Percentiles rank a stretch among this genome's conserved stretches.
These are phyloP conservation scores for Liquidambar formosana DNA, from an alignment of 164 flowering plant genomes.

Conservation along the genomic window DNA sequence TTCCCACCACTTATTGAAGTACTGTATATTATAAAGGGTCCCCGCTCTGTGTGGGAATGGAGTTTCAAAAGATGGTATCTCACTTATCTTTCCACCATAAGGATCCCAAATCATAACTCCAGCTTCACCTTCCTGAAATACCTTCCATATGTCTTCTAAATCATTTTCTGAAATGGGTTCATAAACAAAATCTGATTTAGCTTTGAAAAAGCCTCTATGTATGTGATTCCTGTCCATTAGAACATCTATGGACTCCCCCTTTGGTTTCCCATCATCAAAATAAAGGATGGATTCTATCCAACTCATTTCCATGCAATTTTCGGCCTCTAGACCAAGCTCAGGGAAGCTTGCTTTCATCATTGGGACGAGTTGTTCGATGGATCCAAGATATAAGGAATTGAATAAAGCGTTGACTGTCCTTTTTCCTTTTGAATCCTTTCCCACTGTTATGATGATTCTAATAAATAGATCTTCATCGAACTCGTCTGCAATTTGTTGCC, in stretches of 20 bases:
- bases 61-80: slow-evolving; percentile 17
- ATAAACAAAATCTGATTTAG: slow-evolving; percentile 33
- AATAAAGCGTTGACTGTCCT: slow-evolving; percentile 19
- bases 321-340: slow-evolving; percentile 25
- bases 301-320: slow-evolving; percentile 35
- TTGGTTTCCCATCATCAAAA: slow-evolving; percentile 18
- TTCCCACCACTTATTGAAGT: slow-evolving; percentile 11
- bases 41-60: slow-evolving; percentile 36
- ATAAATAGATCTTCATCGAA: not conserved
- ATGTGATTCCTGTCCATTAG: slow-evolving; percentile 15
- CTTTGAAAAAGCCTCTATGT: slow-evolving; percentile 14
- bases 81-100: slow-evolving; percentile 35
- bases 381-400: slow-evolving; percentile 33
- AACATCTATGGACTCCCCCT: slow-evolving; percentile 11
- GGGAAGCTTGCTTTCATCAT: slow-evolving; percentile 35
- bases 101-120: slow-evolving; percentile 17
- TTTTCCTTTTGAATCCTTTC: too few relatives aligned
- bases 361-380: slow-evolving; percentile 20
- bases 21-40: slow-evolving; percentile 24
- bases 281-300: slow-evolving; percentile 38
- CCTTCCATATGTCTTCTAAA: slow-evolving; percentile 19
- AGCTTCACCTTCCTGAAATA: slow-evolving; percentile 8
- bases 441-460: not conserved
- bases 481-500: not conserved
- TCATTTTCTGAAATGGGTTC: slow-evolving; percentile 20